Evolutionary conservation across 441 rosid species (phyloP).

Genomic region (Aquilaria agallochum): DNA sequence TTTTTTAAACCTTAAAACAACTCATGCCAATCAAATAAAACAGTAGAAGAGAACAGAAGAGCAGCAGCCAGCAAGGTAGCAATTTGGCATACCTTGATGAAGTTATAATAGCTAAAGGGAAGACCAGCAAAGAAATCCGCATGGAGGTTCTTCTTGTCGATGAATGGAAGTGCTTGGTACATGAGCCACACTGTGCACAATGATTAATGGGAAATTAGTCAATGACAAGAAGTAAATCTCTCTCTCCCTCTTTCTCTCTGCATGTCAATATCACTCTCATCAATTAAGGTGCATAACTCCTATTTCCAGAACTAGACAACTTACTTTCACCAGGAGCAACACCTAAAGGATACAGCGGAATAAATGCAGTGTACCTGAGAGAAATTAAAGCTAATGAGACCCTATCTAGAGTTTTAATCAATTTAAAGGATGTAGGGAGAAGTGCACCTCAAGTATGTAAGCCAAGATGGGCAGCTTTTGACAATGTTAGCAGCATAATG

Average conservation of each 20-base stretch:
- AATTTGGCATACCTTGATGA: conserved; percentile 47
- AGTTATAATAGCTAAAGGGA: conserved; percentile 57
- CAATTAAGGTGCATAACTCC: too few relatives aligned
- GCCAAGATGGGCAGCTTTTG: conserved; percentile 57
- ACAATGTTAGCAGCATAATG: conserved; percentile 60
- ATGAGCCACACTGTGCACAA: conserved; percentile 71
- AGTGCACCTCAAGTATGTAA: conserved; percentile 69
- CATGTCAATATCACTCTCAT: too few relatives aligned
- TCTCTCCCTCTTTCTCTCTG: neutral
- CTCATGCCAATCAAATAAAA: neutral
- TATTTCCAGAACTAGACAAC: conserved; percentile 16
- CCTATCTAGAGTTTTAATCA: neutral
- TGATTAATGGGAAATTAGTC: conserved; percentile 5
- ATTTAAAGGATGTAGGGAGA: neutral
- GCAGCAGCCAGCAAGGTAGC: neutral
- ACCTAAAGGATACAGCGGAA: conserved; percentile 65
- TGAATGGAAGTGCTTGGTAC: conserved; percentile 69
- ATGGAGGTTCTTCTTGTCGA: conserved; percentile 50
- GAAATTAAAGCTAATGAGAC: neutral
- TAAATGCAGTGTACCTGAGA: conserved; percentile 75
- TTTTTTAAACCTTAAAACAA: neutral
- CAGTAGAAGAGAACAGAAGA: neutral
- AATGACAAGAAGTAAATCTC: neutral
- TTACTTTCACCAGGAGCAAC: conserved; percentile 74
- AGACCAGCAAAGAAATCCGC: conserved; percentile 42